Conservation (phyloP, 805 yeast genomes). For the Starmerella scarabaei region DNA sequence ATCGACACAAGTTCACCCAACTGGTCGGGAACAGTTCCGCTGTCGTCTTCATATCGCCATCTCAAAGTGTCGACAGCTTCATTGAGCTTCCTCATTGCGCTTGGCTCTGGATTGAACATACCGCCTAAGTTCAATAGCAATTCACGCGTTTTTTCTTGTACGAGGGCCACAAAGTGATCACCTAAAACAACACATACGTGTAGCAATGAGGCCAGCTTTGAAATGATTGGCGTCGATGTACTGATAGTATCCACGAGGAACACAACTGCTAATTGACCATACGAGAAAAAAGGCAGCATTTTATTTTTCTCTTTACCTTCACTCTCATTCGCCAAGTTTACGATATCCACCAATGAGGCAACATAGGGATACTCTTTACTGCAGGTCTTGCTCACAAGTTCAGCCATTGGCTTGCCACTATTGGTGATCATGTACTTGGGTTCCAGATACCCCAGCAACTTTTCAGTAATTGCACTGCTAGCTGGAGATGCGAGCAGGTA, state of each 20-base stretch:
- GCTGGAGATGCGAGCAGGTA: slow-evolving; percentile 44
- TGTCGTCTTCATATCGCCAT: slow-evolving; percentile 74
- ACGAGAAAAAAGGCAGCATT: slow-evolving; percentile 51
- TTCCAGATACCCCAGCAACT: slow-evolving; percentile 54
- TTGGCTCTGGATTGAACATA: slow-evolving; percentile 30
- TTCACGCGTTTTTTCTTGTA: slow-evolving; percentile 73
- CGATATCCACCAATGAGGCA: slow-evolving; percentile 49
- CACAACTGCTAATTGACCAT: slow-evolving; percentile 76
- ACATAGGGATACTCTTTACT: slow-evolving; percentile 50
- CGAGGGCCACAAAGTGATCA: slow-evolving; percentile 75
- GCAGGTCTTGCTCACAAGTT: slow-evolving; percentile 12
- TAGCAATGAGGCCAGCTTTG: slow-evolving; percentile 55
- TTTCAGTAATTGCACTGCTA: slow-evolving; percentile 42
- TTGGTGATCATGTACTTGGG: slow-evolving; percentile 65
- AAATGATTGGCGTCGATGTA: slow-evolving; percentile 44
- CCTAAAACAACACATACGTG: slow-evolving; percentile 69
- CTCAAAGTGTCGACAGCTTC: slow-evolving; percentile 42
- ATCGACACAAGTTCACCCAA: slow-evolving; percentile 11
- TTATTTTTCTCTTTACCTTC: slow-evolving; percentile 4
- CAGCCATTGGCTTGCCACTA: slow-evolving; percentile 2
- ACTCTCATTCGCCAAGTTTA: slow-evolving; percentile 43
- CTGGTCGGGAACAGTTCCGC: slow-evolving; percentile 18
- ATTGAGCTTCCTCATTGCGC: slow-evolving; percentile 43
- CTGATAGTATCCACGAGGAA: slow-evolving; percentile 71
- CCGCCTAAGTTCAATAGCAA: slow-evolving; percentile 44